Evolutionary conservation across 257 asterid genomes (phyloP), one percentile per base, ranked within the genome.

Genomic region (Solanum sejunctum): DNA sequence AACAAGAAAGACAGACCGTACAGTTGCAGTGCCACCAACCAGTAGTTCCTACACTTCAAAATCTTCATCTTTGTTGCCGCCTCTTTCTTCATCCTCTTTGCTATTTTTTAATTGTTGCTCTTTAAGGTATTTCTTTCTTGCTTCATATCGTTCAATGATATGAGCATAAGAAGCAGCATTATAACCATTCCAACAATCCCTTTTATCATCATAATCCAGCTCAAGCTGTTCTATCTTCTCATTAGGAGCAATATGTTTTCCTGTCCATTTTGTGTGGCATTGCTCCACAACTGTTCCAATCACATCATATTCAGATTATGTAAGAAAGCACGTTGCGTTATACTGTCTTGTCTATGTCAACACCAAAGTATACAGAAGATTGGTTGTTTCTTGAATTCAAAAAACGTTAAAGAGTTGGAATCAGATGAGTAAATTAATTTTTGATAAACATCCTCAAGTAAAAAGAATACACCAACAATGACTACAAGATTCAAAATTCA

Each of bases 131-230:
- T 36, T 36, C 41, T 36, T 36, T 36, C 41, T 36, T 4, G 6
- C 98, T 88, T 95, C 98, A 88, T 94, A 97, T 77, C 97, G 90
- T 84, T 93, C 94, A 83, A 94, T 86, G 32, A 93, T 93, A 49
- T 92, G 93, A 66, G 88, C 90, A 88, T 90, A 97, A 15, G 95
- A 88, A 77, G 99, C 94, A 58, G 98, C 93, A 88, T 95, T 98
- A 86, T 90, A 97, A 10, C 98, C 98, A 89, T 94, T 97, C 98
- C 98, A 97, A 15, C 98, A 95, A 85, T 97, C 98, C 83, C 98
- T 89, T 83, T 97, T 97, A 49, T 98, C 98, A 88, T 95, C 99
- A 84, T 94, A 97, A 85, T 95, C 98, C 61, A 97, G 97, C 93
- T 95, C 99, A 87, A 94, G 94, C 28, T 91, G 87, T 88, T 96